Evolutionary conservation across 345 rosid genomes (phyloP).

Genomic region (Hibiscus trionum): DNA sequence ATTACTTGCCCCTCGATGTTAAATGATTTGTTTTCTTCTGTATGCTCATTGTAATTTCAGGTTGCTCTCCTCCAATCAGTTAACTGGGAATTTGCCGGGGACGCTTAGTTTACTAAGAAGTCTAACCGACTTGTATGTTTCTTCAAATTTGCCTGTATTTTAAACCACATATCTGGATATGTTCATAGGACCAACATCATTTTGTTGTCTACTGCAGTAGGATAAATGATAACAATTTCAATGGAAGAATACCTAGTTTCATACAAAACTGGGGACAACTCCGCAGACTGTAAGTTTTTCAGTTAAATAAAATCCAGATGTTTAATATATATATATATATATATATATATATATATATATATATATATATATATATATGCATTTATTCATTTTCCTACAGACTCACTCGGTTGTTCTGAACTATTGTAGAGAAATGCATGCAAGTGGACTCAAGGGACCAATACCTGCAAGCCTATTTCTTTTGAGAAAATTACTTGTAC

Average conservation of each 20-base stretch:
- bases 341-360: not conserved
- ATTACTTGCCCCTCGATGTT: not conserved
- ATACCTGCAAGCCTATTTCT: constrained; percentile 37
- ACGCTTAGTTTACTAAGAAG: constrained; percentile 32
- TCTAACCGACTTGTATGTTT: constrained; percentile 44
- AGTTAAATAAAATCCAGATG: not conserved
- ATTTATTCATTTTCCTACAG: not conserved
- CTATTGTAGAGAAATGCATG: constrained; percentile 44
- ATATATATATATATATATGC: not conserved
- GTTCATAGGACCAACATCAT: constrained; percentile 8
- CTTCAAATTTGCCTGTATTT: constrained; percentile 1
- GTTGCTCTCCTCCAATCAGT: constrained; percentile 47
- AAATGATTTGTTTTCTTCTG: not conserved
- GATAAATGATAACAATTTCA: constrained; percentile 55
- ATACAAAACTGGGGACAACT: constrained; percentile 43
- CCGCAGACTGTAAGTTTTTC: constrained; percentile 39
- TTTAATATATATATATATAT: not conserved
- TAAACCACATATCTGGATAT: not conserved
- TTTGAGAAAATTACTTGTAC: constrained; percentile 22
- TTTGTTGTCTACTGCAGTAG: constrained; percentile 38
- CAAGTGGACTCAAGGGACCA: constrained; percentile 55
- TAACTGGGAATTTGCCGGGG: constrained; percentile 43
- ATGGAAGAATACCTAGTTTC: constrained; percentile 43
- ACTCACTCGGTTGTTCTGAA: not conserved
- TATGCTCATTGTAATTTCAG: constrained; percentile 24